Percentiles rank a stretch among this genome's conserved stretches.
Conservation (phyloP, 805 yeast species). For the Yamadazyma endophytica region DNA sequence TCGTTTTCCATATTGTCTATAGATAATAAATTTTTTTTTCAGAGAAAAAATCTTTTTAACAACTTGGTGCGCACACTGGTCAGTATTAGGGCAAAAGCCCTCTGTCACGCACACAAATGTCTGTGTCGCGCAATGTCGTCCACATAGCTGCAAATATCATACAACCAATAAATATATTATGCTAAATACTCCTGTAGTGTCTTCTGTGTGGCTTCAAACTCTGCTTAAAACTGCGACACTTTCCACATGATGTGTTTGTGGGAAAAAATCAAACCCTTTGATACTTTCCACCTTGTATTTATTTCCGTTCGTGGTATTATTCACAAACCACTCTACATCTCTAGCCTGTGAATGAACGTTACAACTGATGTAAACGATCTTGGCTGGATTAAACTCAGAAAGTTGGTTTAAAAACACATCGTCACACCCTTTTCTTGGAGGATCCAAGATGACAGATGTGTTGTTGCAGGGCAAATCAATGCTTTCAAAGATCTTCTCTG, state of each 20-base stretch:
- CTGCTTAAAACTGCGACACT: conserved; percentile 73
- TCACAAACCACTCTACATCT: conserved; percentile 79
- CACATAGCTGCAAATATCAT: too few species aligned
- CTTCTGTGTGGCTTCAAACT: too few species aligned
- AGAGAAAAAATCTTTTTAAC: neutral
- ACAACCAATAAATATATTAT: too few species aligned
- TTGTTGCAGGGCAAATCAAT: conserved; percentile 69
- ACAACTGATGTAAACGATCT: conserved; percentile 92
- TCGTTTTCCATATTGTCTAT: conserved; percentile 96
- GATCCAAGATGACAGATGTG: conserved; percentile 91
- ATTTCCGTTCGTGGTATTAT: conserved; percentile 57
- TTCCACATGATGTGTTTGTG: conserved; percentile 69
- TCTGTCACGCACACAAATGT: conserved; percentile 3
- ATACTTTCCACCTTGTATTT: conserved; percentile 73
- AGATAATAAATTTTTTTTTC: too few species aligned
- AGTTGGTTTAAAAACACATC: conserved; percentile 81
- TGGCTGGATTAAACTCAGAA: conserved; percentile 76
- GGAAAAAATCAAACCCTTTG: conserved; percentile 87
- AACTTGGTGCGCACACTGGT: neutral
- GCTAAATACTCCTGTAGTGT: too few species aligned
- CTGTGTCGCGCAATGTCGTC: too few species aligned
- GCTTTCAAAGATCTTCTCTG: conserved; percentile 79
- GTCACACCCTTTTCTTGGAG: conserved; percentile 97
- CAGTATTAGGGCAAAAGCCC: conserved; percentile 12
- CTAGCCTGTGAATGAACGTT: conserved; percentile 97